Evolutionary conservation across 2,329 filamentous ascomycete species (phyloP).

Genomic region (Fusarium nodosum): DNA sequence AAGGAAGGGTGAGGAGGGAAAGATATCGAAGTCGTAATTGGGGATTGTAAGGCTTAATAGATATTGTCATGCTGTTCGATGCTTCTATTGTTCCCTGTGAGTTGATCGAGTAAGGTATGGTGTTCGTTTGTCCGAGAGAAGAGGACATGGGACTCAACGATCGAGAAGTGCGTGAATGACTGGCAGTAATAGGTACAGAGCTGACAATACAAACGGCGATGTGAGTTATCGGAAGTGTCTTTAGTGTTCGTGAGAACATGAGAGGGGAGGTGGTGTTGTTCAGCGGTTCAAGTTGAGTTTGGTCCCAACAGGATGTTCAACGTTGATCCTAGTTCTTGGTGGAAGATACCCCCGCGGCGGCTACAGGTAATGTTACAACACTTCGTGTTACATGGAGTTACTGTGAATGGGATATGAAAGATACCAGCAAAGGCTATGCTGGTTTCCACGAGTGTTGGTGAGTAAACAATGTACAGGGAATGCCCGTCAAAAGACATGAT

Average conservation of each 20-base stretch:
- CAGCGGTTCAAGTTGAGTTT: background rate
- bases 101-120: background rate
- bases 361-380: background rate
- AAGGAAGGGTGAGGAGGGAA: background rate
- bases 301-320: too few species aligned
- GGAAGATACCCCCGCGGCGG: too few species aligned
- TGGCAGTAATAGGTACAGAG: background rate
- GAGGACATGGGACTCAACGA: background rate
- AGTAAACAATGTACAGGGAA: background rate
- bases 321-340: background rate
- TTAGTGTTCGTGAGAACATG: fast-evolving
- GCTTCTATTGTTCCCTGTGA: background rate
- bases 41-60: background rate
- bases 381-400: background rate
- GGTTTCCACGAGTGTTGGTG: background rate
- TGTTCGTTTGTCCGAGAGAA: background rate
- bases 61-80: background rate
- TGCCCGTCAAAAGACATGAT: too few species aligned
- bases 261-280: background rate
- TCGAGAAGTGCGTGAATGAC: background rate
- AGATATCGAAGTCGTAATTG: too few species aligned
- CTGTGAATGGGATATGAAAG: background rate
- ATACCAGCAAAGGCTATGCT: background rate
- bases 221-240: background rate
- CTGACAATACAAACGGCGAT: fast-evolving